phyloP scores from a whole-genome alignment of 345 rosid genomes.

The Microthlaspi erraticum region DNA sequence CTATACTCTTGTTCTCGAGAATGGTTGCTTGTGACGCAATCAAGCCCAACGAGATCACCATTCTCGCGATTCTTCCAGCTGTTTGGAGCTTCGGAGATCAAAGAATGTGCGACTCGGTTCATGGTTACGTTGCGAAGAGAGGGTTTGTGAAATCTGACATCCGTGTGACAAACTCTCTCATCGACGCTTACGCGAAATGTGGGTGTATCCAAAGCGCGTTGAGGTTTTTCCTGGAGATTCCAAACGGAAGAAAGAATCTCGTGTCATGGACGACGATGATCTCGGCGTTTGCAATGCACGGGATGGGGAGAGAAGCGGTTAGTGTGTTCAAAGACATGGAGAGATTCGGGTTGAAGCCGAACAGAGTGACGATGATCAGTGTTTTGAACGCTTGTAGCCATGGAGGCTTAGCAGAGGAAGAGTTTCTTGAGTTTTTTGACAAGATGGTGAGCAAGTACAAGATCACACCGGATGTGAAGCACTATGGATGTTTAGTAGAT shows the following conservation, averaged over 20 bases:
- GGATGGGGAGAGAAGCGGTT: constrained; percentile 79
- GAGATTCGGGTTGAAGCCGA: constrained; percentile 59
- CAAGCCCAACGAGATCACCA: constrained; percentile 61
- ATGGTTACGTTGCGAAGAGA: constrained; percentile 61
- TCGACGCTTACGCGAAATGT: constrained; percentile 78
- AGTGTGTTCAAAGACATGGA: constrained; percentile 63
- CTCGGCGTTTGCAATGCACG: constrained; percentile 82
- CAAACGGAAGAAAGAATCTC: constrained; percentile 54
- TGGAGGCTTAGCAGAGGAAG: constrained; percentile 72
- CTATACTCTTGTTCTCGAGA: constrained; percentile 65
- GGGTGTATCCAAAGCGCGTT: constrained; percentile 67
- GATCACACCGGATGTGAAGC: constrained; percentile 67
- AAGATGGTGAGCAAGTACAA: constrained; percentile 59
- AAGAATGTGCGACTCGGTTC: constrained; percentile 61
- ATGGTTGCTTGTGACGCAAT: constrained; percentile 64
- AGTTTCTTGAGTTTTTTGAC: constrained; percentile 63
- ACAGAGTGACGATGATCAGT: constrained; percentile 74
- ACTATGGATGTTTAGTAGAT: constrained; percentile 80
- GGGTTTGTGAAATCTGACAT: constrained; percentile 63
- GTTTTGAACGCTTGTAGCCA: constrained; percentile 87
- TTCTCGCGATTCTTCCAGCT: constrained; percentile 72
- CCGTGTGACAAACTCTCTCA: constrained; percentile 66
- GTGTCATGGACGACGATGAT: constrained; percentile 87
- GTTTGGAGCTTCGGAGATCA: constrained; percentile 55
- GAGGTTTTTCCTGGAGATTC: constrained; percentile 59